Base-by-base conservation (phyloP, 164 flowering plant species). In the Liriodendron chinense region DNA sequence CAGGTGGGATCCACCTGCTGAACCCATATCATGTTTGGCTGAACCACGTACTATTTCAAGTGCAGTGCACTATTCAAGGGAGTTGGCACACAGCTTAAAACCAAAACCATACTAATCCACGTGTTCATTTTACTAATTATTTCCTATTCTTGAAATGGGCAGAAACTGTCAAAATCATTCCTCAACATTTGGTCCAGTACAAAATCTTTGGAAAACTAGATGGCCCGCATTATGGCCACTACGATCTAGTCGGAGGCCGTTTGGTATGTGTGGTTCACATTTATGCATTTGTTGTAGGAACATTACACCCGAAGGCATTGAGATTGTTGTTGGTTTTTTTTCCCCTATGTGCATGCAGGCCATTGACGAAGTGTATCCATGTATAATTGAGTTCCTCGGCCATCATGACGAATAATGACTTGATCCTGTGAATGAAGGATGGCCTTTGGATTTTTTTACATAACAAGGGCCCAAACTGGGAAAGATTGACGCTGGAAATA, bases 191-290 rank as follows among this genome's bases (percentile, higher is more conserved):
- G 82, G 91, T 87, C 47, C 85, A 90, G n/a, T 94, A 90, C 80
- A 89, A 89, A 85, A 81, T 89, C 13, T 87, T 92, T 77, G 99
- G 99, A 75, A 85, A 87, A 73, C 80, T 85, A 59, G 86, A 72
- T 25, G 97, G 98, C 57, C 90, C 92, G 47, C 98, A 96, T 78
- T 96, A 91, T 85, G 99, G 96, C 69, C 99, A 96, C 76, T 96
- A 96, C 82, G 99, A 96, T 81, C 78, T 96, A 82, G 97, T 96
- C 43, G 98, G 98, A 82, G 98, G 98, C 76, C 85, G 89, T 28
- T 14, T 86, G 93, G 98, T 94, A 86, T 47, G 87, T 57, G 7
- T 34, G 43, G 43, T 34, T 34, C 43, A 34, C 43, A 34, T 71
- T 43, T 12, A 2, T 63, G 66, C 24, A 21, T 63, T n/a, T 63